Conservation (phyloP, 2,329 filamentous ascomycete species). For the Calonectria pseudoreteaudii region DNA sequence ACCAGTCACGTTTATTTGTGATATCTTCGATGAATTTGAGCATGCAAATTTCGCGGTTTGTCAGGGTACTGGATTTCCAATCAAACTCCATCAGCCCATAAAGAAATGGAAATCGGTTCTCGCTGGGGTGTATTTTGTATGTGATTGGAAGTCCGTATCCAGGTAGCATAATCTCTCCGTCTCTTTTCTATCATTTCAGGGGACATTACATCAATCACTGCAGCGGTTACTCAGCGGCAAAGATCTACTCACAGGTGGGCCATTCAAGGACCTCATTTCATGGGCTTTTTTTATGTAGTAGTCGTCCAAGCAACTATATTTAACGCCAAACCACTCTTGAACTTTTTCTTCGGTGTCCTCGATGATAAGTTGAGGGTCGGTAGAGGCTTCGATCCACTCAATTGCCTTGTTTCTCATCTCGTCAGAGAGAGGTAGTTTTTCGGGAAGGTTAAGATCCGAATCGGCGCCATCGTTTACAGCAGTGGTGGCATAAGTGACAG, state of each 20-base stretch:
- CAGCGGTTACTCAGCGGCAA: too few species aligned
- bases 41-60: slow-evolving; percentile 45
- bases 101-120: background rate
- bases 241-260: background rate
- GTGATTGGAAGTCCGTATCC: background rate
- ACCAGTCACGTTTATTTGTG: slow-evolving; percentile 46
- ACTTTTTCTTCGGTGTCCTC: background rate
- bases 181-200: background rate
- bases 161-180: background rate
- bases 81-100: background rate
- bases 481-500: background rate
- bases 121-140: background rate
- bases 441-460: background rate
- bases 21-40: slow-evolving; percentile 43
- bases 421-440: background rate
- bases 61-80: slow-evolving; percentile 37
- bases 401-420: background rate
- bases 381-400: background rate
- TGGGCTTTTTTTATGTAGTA: background rate
- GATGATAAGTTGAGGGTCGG: background rate
- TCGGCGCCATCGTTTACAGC: background rate
- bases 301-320: background rate
- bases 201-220: too few species aligned
- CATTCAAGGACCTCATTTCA: background rate
- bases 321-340: background rate